A percentile compares a stretch with the other conserved stretches of the same genome.
Evolutionary conservation across 495 filamentous ascomycete species (phyloP).

Genomic region (Pyrenopolyporus hunteri): DNA sequence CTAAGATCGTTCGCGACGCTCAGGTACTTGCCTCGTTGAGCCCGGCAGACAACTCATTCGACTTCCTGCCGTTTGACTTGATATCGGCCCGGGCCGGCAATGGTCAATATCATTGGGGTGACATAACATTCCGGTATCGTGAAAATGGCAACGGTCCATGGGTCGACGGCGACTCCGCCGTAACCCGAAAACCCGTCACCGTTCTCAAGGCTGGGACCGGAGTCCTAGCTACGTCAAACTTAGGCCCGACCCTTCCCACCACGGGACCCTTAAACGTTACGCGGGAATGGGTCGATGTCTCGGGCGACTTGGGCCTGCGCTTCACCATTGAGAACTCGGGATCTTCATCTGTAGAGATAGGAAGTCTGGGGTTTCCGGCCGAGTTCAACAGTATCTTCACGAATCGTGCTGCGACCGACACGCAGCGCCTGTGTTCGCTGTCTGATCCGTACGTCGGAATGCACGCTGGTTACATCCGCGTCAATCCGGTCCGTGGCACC

Average conservation of each 20-base stretch:
- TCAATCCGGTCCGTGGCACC: conserved; percentile 50
- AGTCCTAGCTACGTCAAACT: conserved; percentile 42
- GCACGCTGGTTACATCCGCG: conserved; percentile 57
- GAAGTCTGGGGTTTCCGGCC: conserved; percentile 58
- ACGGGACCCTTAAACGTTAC: conserved; percentile 46
- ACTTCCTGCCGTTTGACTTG: conserved; percentile 57
- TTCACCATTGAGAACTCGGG: conserved; percentile 55
- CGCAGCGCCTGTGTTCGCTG: conserved; percentile 50
- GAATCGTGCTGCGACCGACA: conserved; percentile 50
- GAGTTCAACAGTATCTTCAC: conserved; percentile 65
- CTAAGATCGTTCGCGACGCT: conserved; percentile 45
- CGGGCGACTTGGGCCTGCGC: conserved; percentile 53
- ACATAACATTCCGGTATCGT: conserved; percentile 58
- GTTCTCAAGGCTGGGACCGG: conserved; percentile 20
- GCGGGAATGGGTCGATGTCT: conserved; percentile 50
- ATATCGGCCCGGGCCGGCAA: conserved; percentile 49
- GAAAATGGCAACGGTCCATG: conserved; percentile 38
- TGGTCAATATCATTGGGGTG: conserved; percentile 59
- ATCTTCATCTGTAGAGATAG: conserved; percentile 50
- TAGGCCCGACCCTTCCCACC: conserved; percentile 43
- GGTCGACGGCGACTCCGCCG: conserved; percentile 48
- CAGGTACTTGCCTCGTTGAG: conserved; percentile 52
- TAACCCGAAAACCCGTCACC: conserved; percentile 41
- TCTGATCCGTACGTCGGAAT: conserved; percentile 60
- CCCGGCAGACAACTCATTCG: conserved; percentile 47